Conservation (phyloP, 176 grass and related monocot species). For the Saccharum officinarum region DNA sequence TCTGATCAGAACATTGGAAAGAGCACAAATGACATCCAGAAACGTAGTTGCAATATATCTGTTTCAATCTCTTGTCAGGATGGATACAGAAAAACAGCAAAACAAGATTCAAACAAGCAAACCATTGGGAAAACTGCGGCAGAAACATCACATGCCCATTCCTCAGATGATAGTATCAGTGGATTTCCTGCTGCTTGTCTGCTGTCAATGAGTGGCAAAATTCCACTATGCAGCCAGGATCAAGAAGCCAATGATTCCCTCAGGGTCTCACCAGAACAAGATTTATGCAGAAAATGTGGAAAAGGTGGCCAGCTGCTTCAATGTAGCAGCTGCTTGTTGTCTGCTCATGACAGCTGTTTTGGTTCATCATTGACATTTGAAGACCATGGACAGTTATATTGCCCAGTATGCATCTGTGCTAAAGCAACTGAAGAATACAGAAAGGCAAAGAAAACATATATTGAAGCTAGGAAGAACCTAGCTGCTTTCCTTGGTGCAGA, state of each 20-base stretch:
- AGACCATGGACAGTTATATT: slow-evolving; percentile 33
- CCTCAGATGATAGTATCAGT: slow-evolving; percentile 25
- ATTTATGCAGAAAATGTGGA: slow-evolving; percentile 52
- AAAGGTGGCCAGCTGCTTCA: slow-evolving; percentile 49
- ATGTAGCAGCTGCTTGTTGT: slow-evolving; percentile 47
- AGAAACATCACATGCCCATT: slow-evolving; percentile 31
- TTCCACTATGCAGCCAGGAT: not conserved
- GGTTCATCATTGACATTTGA: slow-evolving; percentile 31
- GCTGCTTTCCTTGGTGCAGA: slow-evolving; percentile 41
- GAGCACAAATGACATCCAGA: slow-evolving; percentile 16
- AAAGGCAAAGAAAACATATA: slow-evolving; percentile 45
- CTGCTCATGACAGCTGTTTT: slow-evolving; percentile 46
- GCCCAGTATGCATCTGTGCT: slow-evolving; percentile 52
- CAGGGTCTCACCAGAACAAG: slow-evolving; percentile 24
- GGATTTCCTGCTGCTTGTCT: slow-evolving; percentile 27
- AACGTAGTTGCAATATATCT: not conserved
- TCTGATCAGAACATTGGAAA: slow-evolving; percentile 32
- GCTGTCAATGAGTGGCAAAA: slow-evolving; percentile 16
- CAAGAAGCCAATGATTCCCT: slow-evolving; percentile 26
- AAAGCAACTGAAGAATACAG: slow-evolving; percentile 49
- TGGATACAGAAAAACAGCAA: slow-evolving; percentile 11
- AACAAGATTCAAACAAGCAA: slow-evolving; percentile 20
- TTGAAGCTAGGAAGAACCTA: slow-evolving; percentile 49
- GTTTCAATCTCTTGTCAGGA: slow-evolving; percentile 1
- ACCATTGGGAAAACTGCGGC: not conserved